Evolutionary conservation across 2,329 filamentous ascomycete genomes (phyloP), one percentile per base, ranked within the genome.

Genomic region (Xylariaceae sp.): DNA sequence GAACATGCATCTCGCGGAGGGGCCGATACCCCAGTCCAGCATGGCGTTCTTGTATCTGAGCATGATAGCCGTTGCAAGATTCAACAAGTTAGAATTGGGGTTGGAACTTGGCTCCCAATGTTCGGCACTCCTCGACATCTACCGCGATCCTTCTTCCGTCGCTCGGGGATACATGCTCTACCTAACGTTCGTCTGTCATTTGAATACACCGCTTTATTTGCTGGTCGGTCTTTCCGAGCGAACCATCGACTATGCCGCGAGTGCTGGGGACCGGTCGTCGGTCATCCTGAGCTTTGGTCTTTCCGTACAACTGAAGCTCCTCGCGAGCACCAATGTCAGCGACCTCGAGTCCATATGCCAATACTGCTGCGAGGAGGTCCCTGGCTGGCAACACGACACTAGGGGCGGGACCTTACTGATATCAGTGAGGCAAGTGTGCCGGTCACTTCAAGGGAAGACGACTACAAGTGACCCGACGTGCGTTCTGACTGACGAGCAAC

Each of bases 401-500:
- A 80, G 88, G 59, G 89, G 89, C 13, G 89, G 89, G 2, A 84
- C 85, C 0, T 77, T 91, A 55, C 75, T 92, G 5, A 82, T 88
- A 61, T 80, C 82, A 2, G 78, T 87, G 2, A 77, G 87, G 53
- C 89, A 92, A 70, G 80, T 83, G 23, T 82, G 81, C 54, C 82
- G 88, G 53, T 87, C 89, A 18, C 74, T 92, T 17, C 88, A 91
- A 70, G 89, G 89, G 56, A 92, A 91, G 72, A 92, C 89, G 0
- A 73, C 74, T 9, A 74, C 74, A 2, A 72, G 75, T 9, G 75
- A 80, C 8, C 74, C 85, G 0, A 68, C 77, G 0, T 76, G 80
- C 15, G 78, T 92, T 9, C 81, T 92, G 76, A 83, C 79, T 47
- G 89, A 92, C 64, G 78, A 83, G n/a, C 78, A 84, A 50, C 89